Base-by-base conservation (phyloP, 257 asterid species). In the Primulina huaijiensis region DNA sequence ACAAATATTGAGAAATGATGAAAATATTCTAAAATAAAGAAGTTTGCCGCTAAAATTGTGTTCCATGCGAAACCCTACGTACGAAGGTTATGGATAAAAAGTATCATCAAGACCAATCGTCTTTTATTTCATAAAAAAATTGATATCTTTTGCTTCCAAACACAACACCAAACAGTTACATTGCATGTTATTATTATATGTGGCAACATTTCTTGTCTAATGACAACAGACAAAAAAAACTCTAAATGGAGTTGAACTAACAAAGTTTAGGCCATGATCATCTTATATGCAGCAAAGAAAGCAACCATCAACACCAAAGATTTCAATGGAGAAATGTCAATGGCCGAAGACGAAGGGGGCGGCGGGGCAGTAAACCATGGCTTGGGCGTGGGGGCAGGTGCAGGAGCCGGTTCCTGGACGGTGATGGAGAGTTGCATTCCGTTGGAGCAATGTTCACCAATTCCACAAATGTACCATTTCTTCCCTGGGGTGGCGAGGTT, bases 401-500 rank as follows among this genome's bases (percentile, higher is more conserved):
- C 60, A 4, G 79, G 59, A 19, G 76, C 11, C 2, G 64, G 71
- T 7, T 70, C 83, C 0, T 40, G 37, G 3, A 70, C 87, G 43
- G 29, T 74, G 31, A 82, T 73, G 21, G n/a, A 61, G 33, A 82
- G 65, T 61, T 72, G 75, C 85, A 82, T 69, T 55, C 76, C 79
- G 2, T 12, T 16, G n/a, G 19, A 55, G 37, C 85, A 83, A 16
- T 83, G 88, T 14, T 59, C 46, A 6, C 43, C 69, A 17, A 80
- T 17, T 3, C 82, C 78, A 40, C 82, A 78, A 25, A 83, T 80
- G 69, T 83, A 83, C 87, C 87, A 80, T 68, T 78, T 83, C 65
- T 40, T 75, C 37, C 83, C 85, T 2, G 82, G 67, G 6, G 60
- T 25, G 8, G 70, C 17, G 11, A 83, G 83, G 31, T 61, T 16